These are phyloP conservation scores for Paraconiothyrium brasiliense DNA, from an alignment of 2,329 filamentous ascomycete genomes.

Conservation along the genomic window DNA sequence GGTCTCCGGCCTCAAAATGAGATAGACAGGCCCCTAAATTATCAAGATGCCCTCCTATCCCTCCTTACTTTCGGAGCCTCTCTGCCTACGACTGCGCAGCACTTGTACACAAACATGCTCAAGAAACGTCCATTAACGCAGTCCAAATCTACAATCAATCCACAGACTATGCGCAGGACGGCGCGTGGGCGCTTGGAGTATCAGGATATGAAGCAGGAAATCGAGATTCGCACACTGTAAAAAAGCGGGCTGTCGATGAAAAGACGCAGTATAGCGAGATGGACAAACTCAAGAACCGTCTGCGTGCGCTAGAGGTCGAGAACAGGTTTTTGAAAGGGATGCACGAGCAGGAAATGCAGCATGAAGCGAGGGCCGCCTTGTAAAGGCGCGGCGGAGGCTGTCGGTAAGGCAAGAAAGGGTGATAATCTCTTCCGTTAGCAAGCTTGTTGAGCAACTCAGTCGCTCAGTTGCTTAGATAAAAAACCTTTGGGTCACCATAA, in stretches of 20 bases:
- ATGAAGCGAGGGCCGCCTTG: neutral
- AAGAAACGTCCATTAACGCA: neutral
- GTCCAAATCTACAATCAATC: neutral
- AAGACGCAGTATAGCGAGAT: neutral
- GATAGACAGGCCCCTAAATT: neutral
- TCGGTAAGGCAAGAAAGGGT: neutral
- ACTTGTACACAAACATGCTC: neutral
- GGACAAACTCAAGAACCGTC: neutral
- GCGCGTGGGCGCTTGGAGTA: too few species aligned
- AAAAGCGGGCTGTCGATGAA: neutral
- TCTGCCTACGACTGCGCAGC: neutral
- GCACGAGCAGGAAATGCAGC: neutral
- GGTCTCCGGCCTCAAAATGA: neutral
- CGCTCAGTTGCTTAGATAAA: too few species aligned
- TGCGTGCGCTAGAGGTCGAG: conserved; percentile 3
- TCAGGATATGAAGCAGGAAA: neutral
- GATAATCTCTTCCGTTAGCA: neutral
- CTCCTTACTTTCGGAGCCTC: neutral
- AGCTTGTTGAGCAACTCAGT: too few species aligned
- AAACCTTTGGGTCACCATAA: too few species aligned
- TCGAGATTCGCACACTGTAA: neutral
- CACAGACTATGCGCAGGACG: neutral
- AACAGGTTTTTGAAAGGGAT: neutral
- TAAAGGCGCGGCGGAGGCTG: neutral
- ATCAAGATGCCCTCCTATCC: conserved; percentile 1